Conservation (phyloP, 75 land plant genomes). For the Ceratopteris richardii region DNA sequence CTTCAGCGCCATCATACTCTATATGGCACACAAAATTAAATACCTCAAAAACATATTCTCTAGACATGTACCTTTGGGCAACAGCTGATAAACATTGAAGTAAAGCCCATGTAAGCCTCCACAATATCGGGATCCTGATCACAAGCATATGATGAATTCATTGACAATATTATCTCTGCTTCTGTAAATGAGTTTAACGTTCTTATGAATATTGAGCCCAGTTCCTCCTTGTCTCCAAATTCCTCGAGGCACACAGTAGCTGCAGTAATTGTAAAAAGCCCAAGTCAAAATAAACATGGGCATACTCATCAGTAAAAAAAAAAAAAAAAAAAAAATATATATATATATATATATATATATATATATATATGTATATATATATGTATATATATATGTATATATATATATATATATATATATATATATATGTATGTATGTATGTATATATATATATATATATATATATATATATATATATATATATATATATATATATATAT, state of each 20-base stretch:
- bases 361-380: too few species aligned
- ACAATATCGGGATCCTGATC: constrained; percentile 98
- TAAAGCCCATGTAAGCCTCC: constrained; percentile 83
- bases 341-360: too few species aligned
- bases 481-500: too few species aligned
- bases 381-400: too few species aligned
- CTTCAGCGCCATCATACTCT: not conserved
- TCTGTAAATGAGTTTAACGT: constrained; percentile 62
- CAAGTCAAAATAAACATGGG: too few species aligned
- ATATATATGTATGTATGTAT: too few species aligned
- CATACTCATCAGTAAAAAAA: too few species aligned
- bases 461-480: too few species aligned
- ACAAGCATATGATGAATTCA: constrained; percentile 94
- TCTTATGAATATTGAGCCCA: constrained; percentile 62
- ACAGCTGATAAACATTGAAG: constrained; percentile 66
- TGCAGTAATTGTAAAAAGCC: constrained; percentile 18
- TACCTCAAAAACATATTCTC: constrained; percentile 1
- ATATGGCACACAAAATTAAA: not conserved
- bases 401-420: too few species aligned
- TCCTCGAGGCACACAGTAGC: constrained; percentile 83
- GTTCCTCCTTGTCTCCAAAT: constrained; percentile 83
- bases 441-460: too few species aligned
- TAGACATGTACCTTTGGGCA: constrained; percentile 55
- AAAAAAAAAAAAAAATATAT: too few species aligned
- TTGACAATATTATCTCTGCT: constrained; percentile 58